Evolutionary conservation across 1,139 yeast species (phyloP).

Genomic region (Kodamaea fungicola): DNA sequence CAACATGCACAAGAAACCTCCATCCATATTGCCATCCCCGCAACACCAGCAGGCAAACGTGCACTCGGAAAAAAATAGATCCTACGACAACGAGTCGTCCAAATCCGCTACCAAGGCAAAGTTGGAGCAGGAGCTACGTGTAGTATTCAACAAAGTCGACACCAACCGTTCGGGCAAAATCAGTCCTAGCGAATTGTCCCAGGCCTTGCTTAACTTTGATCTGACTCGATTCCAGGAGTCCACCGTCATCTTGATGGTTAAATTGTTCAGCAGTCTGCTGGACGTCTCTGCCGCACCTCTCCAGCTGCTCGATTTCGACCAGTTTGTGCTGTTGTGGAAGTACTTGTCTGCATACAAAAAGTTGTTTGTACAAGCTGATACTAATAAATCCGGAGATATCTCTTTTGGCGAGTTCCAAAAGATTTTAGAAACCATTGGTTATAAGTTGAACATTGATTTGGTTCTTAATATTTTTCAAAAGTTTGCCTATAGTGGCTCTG

Average conservation of each 20-base stretch:
- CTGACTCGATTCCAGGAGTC: conserved; percentile 61
- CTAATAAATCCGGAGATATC: conserved; percentile 58
- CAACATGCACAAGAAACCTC: conserved; percentile 13
- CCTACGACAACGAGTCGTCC: conserved; percentile 9
- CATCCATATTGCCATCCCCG: conserved; percentile 4
- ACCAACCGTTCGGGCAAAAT: conserved; percentile 52
- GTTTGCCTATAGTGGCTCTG: conserved; percentile 39
- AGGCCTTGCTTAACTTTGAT: conserved; percentile 64
- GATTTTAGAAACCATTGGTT: conserved; percentile 69
- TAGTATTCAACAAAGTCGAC: conserved; percentile 57
- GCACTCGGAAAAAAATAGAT: conserved; percentile 3
- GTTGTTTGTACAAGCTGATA: conserved; percentile 61
- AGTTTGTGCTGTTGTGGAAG: conserved; percentile 70
- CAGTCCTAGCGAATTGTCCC: conserved; percentile 56
- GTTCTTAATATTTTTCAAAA: conserved; percentile 60
- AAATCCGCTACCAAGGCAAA: conserved; percentile 28
- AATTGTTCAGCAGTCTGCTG: conserved; percentile 49
- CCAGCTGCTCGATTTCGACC: conserved; percentile 51
- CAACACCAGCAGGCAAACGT: neutral
- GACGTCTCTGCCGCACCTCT: conserved; percentile 37
- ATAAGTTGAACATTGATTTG: conserved; percentile 59
- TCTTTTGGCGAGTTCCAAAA: conserved; percentile 66
- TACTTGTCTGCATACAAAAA: conserved; percentile 70
- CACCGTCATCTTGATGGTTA: conserved; percentile 63
- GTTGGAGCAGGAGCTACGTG: conserved; percentile 48